Percentiles rank a stretch among this genome's conserved stretches.
phyloP scores from a whole-genome alignment of 768 basidiomycete genomes.

The Amanita muscaria region DNA sequence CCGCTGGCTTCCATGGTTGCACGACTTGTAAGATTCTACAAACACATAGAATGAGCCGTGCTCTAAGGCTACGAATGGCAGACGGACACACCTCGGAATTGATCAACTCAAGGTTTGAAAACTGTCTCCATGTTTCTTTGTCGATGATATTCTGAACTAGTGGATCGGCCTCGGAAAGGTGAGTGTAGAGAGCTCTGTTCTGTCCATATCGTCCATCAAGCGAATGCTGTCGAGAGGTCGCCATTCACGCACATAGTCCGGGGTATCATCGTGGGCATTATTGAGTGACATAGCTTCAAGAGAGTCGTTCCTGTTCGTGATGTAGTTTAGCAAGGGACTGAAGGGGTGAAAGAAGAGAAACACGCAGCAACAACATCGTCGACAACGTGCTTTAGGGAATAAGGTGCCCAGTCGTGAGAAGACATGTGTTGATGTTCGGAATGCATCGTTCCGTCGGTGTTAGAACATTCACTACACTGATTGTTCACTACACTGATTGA shows the following conservation, averaged over 20 bases:
- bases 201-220: slow-evolving; percentile 21
- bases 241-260: slow-evolving; percentile 45
- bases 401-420: too few relatives aligned
- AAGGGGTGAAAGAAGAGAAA: too few relatives aligned
- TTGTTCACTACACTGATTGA: too few relatives aligned
- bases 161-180: slow-evolving; percentile 87
- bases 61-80: too few relatives aligned
- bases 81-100: slow-evolving; percentile 77
- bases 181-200: slow-evolving; percentile 89
- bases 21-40: slow-evolving; percentile 88
- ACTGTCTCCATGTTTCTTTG: slow-evolving; percentile 98
- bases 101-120: slow-evolving; percentile 94
- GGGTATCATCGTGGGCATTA: slow-evolving; percentile 43
- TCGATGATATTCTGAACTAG: slow-evolving; percentile 96
- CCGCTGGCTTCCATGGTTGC: slow-evolving; percentile 98
- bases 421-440: too few relatives aligned
- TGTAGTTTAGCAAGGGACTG: too few relatives aligned
- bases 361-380: too few relatives aligned
- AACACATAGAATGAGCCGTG: background rate
- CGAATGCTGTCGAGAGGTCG: background rate
- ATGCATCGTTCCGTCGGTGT: too few relatives aligned
- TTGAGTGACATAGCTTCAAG: too few relatives aligned
- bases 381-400: too few relatives aligned
- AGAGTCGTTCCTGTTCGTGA: too few relatives aligned
- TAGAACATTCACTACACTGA: too few relatives aligned